Percentiles rank a stretch among this genome's conserved stretches.
Conservation (phyloP, 208 protist genomes). For the Porcisia hertigi region DNA sequence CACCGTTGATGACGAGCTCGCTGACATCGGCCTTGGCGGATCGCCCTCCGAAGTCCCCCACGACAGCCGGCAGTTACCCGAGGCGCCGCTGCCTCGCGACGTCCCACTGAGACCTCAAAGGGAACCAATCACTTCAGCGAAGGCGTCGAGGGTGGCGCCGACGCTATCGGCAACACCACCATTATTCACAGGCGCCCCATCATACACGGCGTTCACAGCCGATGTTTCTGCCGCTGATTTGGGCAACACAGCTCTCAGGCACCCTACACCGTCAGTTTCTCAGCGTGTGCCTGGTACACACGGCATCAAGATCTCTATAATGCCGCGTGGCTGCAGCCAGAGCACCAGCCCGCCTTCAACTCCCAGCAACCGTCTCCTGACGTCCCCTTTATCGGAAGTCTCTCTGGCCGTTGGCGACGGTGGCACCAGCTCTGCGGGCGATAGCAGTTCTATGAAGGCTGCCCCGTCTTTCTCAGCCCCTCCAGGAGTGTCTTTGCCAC, state of each 20-base stretch:
- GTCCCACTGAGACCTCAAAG: background rate
- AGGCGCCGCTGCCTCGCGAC: background rate
- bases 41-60: slow-evolving; percentile 7
- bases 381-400: background rate
- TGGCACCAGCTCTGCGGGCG: background rate
- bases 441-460: background rate
- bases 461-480: slow-evolving; percentile 9
- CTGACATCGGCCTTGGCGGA: slow-evolving; percentile 3
- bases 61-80: background rate
- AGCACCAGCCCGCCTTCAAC: background rate
- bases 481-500: slow-evolving; percentile 1
- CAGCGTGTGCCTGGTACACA: background rate
- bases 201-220: background rate
- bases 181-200: background rate
- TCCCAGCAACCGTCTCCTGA: background rate
- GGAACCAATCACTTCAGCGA: background rate
- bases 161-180: background rate
- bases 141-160: background rate
- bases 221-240: background rate
- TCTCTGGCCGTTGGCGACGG: slow-evolving; percentile 11
- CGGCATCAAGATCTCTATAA: too few relatives aligned
- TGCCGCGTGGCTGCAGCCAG: background rate
- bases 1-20: slow-evolving; percentile 29
- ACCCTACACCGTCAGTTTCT: background rate
- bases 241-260: background rate